Evolutionary conservation across 768 basidiomycete species (phyloP), one percentile per base, ranked within the genome.

Genomic region (Lentinula sp.): DNA sequence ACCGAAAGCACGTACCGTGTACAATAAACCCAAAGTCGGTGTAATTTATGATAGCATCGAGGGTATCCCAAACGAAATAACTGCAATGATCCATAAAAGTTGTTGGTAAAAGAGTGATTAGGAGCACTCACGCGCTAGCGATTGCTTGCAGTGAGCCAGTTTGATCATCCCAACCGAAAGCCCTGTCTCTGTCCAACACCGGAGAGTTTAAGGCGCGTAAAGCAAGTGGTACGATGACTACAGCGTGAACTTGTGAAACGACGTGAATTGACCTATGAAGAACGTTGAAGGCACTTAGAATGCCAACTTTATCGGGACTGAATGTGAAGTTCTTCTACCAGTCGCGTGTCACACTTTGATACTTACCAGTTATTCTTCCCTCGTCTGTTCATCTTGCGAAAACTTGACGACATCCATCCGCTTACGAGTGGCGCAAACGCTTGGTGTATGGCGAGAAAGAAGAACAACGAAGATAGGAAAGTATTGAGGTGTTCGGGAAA

Each of bases 51-150:
- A 87, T 72, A 6, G 85, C 82, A 70, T 93, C 90, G 31, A 91
- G 61, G 0, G 80, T 79, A 67, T 96, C 93, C 93, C 93, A 96
- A 18, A 94, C 64, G 70, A 96, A 95, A 68, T 88, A 88, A 5
- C 86, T 89, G 65, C 3, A 18, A 48, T 31, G 21, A 8, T 16
- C 10, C 2, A 39, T 39, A 8, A 2, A 8, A 39, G 32, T 52
- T 37, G 49, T 16, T 60, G n/a, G 3, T 61, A 0, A 55, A 5
- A 18, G 28, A 53, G 7, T 15, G 52, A 45, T 45, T 39, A 51
- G 34, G 34, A 10, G 37, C 21, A 73, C 77, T 65, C 61, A 89
- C 88, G 88, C 93, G 54, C 80, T 79, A 34, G 89, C 84, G 52
- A 96, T 79, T 23, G 88, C 89, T 65, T 84, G 76, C 2, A 87